phyloP scores from a whole-genome alignment of 2,329 filamentous ascomycete species.

The Volutella citrinella region DNA sequence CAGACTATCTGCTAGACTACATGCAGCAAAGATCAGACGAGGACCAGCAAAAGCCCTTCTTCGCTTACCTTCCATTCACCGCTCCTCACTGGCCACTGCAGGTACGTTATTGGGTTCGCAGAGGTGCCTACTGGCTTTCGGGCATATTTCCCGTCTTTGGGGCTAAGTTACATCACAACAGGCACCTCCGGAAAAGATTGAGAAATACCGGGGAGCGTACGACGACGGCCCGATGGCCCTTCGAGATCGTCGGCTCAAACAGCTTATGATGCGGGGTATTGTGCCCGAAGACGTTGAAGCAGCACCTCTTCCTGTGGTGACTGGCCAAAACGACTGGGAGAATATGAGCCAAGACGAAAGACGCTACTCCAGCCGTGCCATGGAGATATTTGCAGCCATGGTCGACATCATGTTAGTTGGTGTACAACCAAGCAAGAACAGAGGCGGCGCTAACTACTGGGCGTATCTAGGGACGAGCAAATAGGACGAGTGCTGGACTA shows the following conservation, averaged over 20 bases:
- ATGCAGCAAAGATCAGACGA: constrained; percentile 34
- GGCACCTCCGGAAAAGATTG: neutral
- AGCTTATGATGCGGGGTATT: constrained; percentile 39
- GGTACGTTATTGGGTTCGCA: too few species aligned
- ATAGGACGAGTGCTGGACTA: constrained; percentile 49
- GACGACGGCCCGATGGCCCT: constrained; percentile 48
- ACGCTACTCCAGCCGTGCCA: constrained; percentile 17
- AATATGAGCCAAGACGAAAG: constrained; percentile 10
- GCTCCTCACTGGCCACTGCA: constrained; percentile 2
- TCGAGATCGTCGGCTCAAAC: constrained; percentile 39
- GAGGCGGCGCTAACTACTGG: too few species aligned
- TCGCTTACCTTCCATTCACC: constrained; percentile 37
- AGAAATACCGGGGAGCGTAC: constrained; percentile 10
- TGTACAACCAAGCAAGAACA: too few species aligned
- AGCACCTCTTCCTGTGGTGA: neutral
- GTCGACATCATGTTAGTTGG: constrained; percentile 51
- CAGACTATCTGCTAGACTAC: constrained; percentile 48
- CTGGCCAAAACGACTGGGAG: constrained; percentile 12
- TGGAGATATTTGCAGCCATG: constrained; percentile 52
- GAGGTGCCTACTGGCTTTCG: too few species aligned
- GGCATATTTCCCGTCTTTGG: too few species aligned
- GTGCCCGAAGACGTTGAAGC: constrained; percentile 27
- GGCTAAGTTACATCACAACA: too few species aligned
- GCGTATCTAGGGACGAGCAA: too few species aligned
- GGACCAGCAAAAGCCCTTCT: constrained; percentile 37